Evolutionary conservation across 129 eudicot genomes (phyloP), one percentile per base, ranked within the genome.

Genomic region (Deinandra increscens): DNA sequence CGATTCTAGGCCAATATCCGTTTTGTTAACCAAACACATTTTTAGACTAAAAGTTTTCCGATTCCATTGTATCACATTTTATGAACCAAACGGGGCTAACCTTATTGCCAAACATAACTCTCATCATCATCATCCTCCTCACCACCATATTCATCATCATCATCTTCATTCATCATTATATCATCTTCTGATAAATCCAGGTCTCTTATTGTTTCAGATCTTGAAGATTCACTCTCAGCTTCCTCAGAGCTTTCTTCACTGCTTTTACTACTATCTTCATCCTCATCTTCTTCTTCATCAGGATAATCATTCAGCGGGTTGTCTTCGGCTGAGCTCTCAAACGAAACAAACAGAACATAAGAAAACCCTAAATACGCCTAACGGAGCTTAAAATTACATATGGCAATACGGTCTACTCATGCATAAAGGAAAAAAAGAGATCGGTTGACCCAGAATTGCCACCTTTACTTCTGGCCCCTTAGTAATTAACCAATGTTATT

Each of bases 261-360:
- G 67, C 74, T 72, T 75, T 60, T 70, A 68, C 85, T 84, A 12
- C 43, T 56, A 48, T 34, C 72, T 53, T 83, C 84, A 15, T 81
- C 87, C 12, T 85, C 64, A 29, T 85, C 94, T 70, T 84, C 94
- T 70, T 84, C 96, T 73, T 86, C 96, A 8, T 92, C 98, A 1
- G 98, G 98, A 79, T 93, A 86, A 42, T 93, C 98, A 41, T 89
- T 93, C 76, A 79, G 20, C 4, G 96, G 92, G 78, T 93, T 79
- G 75, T 89, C 79, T 77, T 93, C 98, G 44, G 95, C 98, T 93
- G 80, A 69, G 33, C 73, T 66, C 54, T 36, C 17, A 23, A 20
- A 41, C 19, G 4, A 60, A 19, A 78, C 51, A 33, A 58, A 66
- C 60, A 51, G 64, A 68, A 26, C 58, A 31, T 22, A 53, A 45